phyloP scores from a whole-genome alignment of 257 asterid species.

The Solanum peruvianum region DNA sequence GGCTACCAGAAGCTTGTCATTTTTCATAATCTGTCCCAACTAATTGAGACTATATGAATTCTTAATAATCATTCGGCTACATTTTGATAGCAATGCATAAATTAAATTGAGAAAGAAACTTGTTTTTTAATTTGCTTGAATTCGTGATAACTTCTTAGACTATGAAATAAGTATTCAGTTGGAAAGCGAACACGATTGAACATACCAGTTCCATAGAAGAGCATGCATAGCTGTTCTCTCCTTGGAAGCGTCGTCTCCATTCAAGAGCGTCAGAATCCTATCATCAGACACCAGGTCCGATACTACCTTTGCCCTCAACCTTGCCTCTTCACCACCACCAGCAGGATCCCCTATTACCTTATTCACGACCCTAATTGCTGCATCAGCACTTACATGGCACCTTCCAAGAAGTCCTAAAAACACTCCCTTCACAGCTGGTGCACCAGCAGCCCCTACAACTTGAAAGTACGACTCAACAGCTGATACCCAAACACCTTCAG shows the following conservation, averaged over 20 bases:
- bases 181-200: not conserved
- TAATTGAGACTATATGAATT: not conserved
- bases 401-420: constrained; percentile 72
- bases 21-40: not conserved
- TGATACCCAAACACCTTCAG: constrained; percentile 95
- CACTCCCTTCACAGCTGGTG: constrained; percentile 72
- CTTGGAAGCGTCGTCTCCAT: constrained; percentile 55
- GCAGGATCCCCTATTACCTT: constrained; percentile 60
- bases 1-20: not conserved
- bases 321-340: constrained; percentile 49
- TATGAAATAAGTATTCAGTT: not conserved
- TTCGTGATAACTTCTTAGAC: not conserved
- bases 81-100: not conserved
- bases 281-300: constrained; percentile 84
- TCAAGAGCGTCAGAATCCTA: constrained; percentile 70
- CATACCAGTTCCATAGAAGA: constrained; percentile 97
- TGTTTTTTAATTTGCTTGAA: not conserved
- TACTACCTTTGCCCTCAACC: constrained; percentile 60
- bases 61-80: not conserved
- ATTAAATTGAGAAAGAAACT: not conserved
- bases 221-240: constrained; percentile 94
- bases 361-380: constrained; percentile 71
- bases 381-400: constrained; percentile 77
- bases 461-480: constrained; percentile 87
- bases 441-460: constrained; percentile 84